Conservation (phyloP, 345 rosid species). For the Lepidium africanum region DNA sequence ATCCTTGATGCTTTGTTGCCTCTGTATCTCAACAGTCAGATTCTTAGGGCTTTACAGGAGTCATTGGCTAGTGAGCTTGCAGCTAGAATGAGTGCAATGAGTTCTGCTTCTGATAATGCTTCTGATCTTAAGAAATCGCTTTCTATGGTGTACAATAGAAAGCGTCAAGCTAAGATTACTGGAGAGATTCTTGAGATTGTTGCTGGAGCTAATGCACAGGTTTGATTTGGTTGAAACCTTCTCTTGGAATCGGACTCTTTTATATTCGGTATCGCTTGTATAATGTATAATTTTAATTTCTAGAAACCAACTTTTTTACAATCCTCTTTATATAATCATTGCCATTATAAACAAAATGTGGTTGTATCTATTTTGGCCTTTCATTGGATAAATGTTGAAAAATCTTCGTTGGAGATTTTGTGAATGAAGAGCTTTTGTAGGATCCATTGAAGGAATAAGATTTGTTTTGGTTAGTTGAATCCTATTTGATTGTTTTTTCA, state of each 20-base stretch:
- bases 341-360: conserved; percentile 17
- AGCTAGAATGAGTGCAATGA: conserved; percentile 94
- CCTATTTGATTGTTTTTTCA: background rate
- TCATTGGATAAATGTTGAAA: conserved; percentile 3
- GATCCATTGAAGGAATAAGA: conserved; percentile 12
- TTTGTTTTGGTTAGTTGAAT: background rate
- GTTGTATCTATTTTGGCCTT: conserved; percentile 22
- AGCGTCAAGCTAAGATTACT: conserved; percentile 92
- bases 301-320: conserved; percentile 10
- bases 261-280: background rate
- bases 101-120: conserved; percentile 82
- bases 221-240: conserved; percentile 11
- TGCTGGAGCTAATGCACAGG: conserved; percentile 81
- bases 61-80: conserved; percentile 93
- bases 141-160: conserved; percentile 58
- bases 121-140: conserved; percentile 59
- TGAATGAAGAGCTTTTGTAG: conserved; percentile 1
- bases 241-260: conserved; percentile 2
- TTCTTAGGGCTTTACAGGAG: conserved; percentile 91
- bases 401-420: background rate
- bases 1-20: conserved; percentile 92
- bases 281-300: conserved; percentile 14
- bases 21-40: conserved; percentile 86
- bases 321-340: background rate
- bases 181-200: conserved; percentile 95